Evolutionary conservation across 2,329 filamentous ascomycete genomes (phyloP).

Genomic region (Verruconis gallopava): DNA sequence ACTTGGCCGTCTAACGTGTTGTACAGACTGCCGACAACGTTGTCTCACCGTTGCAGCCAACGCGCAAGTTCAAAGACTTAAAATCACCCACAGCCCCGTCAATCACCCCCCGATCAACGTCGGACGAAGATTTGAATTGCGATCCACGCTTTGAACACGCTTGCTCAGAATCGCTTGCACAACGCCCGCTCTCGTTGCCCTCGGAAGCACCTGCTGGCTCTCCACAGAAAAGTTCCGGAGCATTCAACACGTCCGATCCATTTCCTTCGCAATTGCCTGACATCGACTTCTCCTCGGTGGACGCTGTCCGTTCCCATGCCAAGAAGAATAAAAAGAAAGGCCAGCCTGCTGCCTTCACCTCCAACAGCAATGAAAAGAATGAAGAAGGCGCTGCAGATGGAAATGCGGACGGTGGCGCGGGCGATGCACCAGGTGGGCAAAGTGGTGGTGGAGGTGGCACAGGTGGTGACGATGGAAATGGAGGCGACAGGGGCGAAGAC

Average conservation of each 20-base stretch:
- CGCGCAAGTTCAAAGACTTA: not conserved
- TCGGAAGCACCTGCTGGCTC: slow-evolving; percentile 16
- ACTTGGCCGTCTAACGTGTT: not conserved
- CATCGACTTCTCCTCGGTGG: slow-evolving; percentile 45
- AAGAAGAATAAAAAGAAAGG: slow-evolving; percentile 40
- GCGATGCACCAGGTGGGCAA: slow-evolving; percentile 17
- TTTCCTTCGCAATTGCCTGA: slow-evolving; percentile 24
- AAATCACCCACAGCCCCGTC: slow-evolving; percentile 28
- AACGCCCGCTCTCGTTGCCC: slow-evolving; percentile 14
- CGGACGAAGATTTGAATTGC: slow-evolving; percentile 29
- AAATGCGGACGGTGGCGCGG: slow-evolving; percentile 32
- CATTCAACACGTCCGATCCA: slow-evolving; percentile 19
- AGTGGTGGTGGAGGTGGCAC: slow-evolving; percentile 24
- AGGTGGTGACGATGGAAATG: slow-evolving; percentile 19
- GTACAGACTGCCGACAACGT: not conserved
- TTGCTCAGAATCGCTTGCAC: slow-evolving; percentile 26
- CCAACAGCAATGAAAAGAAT: slow-evolving; percentile 19
- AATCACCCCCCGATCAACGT: too few species aligned
- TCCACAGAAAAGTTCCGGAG: slow-evolving; percentile 18
- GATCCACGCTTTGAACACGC: slow-evolving; percentile 35
- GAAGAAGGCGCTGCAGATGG: slow-evolving; percentile 29
- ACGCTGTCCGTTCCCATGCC: slow-evolving; percentile 38
- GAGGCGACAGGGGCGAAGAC: slow-evolving; percentile 21
- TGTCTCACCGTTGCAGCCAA: not conserved
- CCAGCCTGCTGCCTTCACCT: slow-evolving; percentile 20